A percentile compares a stretch with the other conserved stretches of the same genome.
Evolutionary conservation across 306 rosid genomes (phyloP).

Genomic region (Astragalus membranaceus): DNA sequence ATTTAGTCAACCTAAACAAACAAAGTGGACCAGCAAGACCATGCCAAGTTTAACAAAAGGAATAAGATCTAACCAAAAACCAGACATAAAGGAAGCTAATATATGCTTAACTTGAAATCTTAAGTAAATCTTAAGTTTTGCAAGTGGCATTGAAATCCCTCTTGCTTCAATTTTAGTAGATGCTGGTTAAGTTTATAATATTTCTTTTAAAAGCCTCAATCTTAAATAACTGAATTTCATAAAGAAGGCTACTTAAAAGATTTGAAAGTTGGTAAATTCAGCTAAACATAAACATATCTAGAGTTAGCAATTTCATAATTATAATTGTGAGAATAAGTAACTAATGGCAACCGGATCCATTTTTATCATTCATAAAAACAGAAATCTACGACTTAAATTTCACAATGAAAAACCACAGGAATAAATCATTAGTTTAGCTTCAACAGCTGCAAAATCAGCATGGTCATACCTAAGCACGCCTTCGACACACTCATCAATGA

Average conservation of each 20-base stretch:
- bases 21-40: not conserved
- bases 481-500: slow-evolving; percentile 98
- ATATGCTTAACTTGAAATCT: not conserved
- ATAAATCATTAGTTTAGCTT: not conserved
- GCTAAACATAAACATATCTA: not conserved
- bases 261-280: not conserved
- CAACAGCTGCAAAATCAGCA: not conserved
- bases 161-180: not conserved
- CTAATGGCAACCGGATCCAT: not conserved
- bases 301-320: not conserved
- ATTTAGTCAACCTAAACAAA: slow-evolving; percentile 75
- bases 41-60: not conserved
- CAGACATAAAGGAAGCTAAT: not conserved
- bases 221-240: not conserved
- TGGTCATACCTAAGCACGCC: slow-evolving; percentile 83
- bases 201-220: not conserved
- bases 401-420: not conserved
- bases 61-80: not conserved
- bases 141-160: not conserved
- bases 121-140: not conserved
- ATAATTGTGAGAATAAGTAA: not conserved
- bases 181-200: not conserved
- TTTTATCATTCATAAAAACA: not conserved
- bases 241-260: not conserved
- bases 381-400: not conserved